Conservation (phyloP, 1,284 basidiomycete species). For the Tylopilus sp. region DNA sequence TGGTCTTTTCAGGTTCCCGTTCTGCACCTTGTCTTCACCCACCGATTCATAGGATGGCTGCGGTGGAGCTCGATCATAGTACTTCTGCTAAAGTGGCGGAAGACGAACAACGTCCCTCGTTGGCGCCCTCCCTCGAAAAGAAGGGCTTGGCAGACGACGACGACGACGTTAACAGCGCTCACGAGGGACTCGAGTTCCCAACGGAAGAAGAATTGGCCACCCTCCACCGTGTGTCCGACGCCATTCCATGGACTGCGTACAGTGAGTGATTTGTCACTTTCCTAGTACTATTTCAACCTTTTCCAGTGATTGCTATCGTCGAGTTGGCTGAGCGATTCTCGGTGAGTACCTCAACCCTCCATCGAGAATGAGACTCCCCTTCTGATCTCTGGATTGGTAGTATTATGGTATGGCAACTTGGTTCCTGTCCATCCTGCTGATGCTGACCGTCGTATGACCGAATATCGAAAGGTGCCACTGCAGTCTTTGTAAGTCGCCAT, state of each 20-base stretch:
- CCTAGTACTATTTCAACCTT: slow-evolving; percentile 4
- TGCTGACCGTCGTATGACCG: slow-evolving; percentile 24
- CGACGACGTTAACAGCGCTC: slow-evolving; percentile 42
- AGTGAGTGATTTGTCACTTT: slow-evolving; percentile 39
- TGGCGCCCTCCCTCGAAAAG: slow-evolving; percentile 17
- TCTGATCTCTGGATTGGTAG: slow-evolving; percentile 19
- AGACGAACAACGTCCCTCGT: slow-evolving; percentile 5
- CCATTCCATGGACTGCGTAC: slow-evolving; percentile 64
- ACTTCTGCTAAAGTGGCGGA: slow-evolving; percentile 3
- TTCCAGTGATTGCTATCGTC: slow-evolving; percentile 63
- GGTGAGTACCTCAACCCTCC: slow-evolving; percentile 31
- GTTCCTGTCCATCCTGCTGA: background rate
- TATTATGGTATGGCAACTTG: slow-evolving; percentile 34
- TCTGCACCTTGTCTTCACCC: background rate
- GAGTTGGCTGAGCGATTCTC: slow-evolving; percentile 79
- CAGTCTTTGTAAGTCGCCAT: slow-evolving; percentile 55
- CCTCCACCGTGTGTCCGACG: slow-evolving; percentile 60
- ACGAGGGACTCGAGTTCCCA: slow-evolving; percentile 61
- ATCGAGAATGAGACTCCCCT: background rate
- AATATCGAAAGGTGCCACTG: slow-evolving; percentile 50
- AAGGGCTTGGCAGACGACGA: slow-evolving; percentile 5
- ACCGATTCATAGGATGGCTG: slow-evolving; percentile 10
- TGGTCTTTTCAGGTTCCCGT: background rate
- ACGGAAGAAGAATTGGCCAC: slow-evolving; percentile 64
- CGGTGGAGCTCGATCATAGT: slow-evolving; percentile 6